phyloP scores from a whole-genome alignment of 495 filamentous ascomycete species.

The Pseudomonodictys pantanalensis region DNA sequence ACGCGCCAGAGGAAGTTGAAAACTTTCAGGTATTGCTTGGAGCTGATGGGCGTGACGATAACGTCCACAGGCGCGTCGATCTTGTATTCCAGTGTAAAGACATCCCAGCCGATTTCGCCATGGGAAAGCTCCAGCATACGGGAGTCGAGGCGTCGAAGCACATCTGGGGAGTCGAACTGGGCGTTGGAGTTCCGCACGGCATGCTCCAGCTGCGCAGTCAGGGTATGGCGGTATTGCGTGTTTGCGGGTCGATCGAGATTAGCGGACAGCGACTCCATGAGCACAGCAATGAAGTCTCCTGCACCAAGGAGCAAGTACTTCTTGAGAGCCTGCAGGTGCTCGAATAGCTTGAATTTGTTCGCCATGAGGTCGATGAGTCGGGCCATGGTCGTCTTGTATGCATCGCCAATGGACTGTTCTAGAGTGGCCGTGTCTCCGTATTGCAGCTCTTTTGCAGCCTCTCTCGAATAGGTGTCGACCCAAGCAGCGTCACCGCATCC shows the following conservation, averaged over 20 bases:
- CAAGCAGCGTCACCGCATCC: slow-evolving; percentile 89
- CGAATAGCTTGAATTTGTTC: slow-evolving; percentile 87
- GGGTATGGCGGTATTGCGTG: slow-evolving; percentile 88
- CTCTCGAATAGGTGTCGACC: slow-evolving; percentile 96
- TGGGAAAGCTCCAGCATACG: slow-evolving; percentile 94
- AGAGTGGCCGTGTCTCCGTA: slow-evolving; percentile 94
- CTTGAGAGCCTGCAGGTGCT: slow-evolving; percentile 88
- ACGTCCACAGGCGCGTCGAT: slow-evolving; percentile 97
- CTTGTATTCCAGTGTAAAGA: slow-evolving; percentile 98
- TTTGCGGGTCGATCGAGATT: slow-evolving; percentile 95
- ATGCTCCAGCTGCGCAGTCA: slow-evolving; percentile 96
- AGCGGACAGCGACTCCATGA: slow-evolving; percentile 93
- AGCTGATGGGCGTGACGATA: slow-evolving; percentile 91
- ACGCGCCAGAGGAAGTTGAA: slow-evolving; percentile 99
- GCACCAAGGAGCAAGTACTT: slow-evolving; percentile 92
- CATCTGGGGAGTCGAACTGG: slow-evolving; percentile 91
- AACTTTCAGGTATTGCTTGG: slow-evolving; percentile 93
- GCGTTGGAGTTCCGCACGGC: slow-evolving; percentile 96
- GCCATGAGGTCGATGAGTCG: slow-evolving; percentile 92
- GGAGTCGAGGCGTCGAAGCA: slow-evolving; percentile 86
- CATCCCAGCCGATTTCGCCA: slow-evolving; percentile 98
- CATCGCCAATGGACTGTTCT: slow-evolving; percentile 90
- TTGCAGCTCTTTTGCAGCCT: slow-evolving; percentile 82
- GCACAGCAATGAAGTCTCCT: slow-evolving; percentile 93
- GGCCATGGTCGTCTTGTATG: slow-evolving; percentile 96